These are phyloP conservation scores for Paraphoma sp. DNA, from an alignment of 2,329 filamentous ascomycete species.

Conservation along the genomic window DNA sequence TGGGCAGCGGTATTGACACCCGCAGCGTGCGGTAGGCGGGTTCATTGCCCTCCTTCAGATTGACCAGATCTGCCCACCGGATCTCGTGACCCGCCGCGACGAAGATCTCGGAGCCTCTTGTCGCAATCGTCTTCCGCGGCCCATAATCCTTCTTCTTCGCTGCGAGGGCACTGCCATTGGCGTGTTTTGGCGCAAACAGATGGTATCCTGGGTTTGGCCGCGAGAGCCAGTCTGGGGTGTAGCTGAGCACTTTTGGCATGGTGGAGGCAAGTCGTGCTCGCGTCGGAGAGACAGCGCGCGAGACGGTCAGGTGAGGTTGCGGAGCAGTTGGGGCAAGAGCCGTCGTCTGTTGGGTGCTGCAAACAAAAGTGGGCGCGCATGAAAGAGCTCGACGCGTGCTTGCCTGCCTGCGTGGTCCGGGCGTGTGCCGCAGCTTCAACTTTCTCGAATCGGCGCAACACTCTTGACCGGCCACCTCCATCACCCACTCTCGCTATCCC, in stretches of 20 bases:
- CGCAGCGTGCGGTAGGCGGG: constrained; percentile 63
- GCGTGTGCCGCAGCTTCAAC: constrained; percentile 12
- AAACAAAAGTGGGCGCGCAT: constrained; percentile 12
- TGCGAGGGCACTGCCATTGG: constrained; percentile 37
- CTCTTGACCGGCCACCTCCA: constrained; percentile 1
- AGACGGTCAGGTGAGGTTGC: not conserved
- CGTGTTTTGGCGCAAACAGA: constrained; percentile 69
- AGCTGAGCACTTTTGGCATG: constrained; percentile 90
- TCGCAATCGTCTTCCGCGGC: constrained; percentile 71
- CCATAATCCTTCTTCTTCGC: constrained; percentile 40
- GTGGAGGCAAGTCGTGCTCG: constrained; percentile 5
- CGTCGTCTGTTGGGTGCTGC: not conserved
- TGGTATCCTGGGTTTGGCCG: constrained; percentile 77
- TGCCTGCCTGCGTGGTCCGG: constrained; percentile 1
- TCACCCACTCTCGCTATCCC: not conserved
- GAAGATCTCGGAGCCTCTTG: constrained; percentile 85
- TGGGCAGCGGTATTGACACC: constrained; percentile 78
- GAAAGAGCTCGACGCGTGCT: constrained; percentile 10
- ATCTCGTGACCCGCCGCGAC: constrained; percentile 88
- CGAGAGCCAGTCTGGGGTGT: constrained; percentile 87
- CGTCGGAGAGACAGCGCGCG: not conserved
- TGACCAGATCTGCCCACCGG: constrained; percentile 84
- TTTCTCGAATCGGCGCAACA: constrained; percentile 2
- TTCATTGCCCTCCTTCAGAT: constrained; percentile 68
- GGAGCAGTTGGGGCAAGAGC: not conserved